Conservation (phyloP, 306 rosid species). For the Pterocarpus santalinus region DNA sequence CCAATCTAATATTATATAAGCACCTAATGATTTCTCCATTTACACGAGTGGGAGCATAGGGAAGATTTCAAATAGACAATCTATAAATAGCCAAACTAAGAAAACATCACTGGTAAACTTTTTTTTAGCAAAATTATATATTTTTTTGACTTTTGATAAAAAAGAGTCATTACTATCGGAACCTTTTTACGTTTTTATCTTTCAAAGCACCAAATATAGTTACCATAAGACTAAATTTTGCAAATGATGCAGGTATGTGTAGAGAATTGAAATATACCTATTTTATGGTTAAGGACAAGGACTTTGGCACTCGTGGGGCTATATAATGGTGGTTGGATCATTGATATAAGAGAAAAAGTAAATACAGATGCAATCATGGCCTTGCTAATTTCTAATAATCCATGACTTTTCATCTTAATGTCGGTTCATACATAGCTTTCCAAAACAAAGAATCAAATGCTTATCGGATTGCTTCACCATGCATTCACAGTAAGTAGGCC, state of each 20-base stretch:
- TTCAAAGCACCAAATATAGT: not conserved
- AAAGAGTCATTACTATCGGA: too few species aligned
- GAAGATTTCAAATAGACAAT: not conserved
- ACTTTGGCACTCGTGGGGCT: constrained; percentile 38
- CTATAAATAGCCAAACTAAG: not conserved
- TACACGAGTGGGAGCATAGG: not conserved
- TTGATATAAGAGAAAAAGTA: not conserved
- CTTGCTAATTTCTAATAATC: constrained; percentile 44
- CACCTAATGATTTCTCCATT: too few species aligned
- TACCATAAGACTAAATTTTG: constrained; percentile 3
- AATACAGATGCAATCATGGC: constrained; percentile 43
- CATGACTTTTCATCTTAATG: constrained; percentile 49
- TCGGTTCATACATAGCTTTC: constrained; percentile 46
- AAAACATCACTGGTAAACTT: not conserved
- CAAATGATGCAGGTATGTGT: constrained; percentile 27
- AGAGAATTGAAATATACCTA: constrained; percentile 18
- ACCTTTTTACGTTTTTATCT: not conserved
- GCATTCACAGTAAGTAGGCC: constrained; percentile 35
- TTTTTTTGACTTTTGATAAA: not conserved
- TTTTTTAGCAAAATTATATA: not conserved
- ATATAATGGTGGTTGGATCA: constrained; percentile 47
- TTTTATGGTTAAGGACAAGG: constrained; percentile 34
- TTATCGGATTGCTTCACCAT: constrained; percentile 47
- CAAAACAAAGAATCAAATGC: constrained; percentile 37
- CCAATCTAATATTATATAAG: too few species aligned